A percentile compares a stretch with the other conserved stretches of the same genome.
Evolutionary conservation across 208 protist genomes (phyloP).

Genomic region (Angomonas deanei): DNA sequence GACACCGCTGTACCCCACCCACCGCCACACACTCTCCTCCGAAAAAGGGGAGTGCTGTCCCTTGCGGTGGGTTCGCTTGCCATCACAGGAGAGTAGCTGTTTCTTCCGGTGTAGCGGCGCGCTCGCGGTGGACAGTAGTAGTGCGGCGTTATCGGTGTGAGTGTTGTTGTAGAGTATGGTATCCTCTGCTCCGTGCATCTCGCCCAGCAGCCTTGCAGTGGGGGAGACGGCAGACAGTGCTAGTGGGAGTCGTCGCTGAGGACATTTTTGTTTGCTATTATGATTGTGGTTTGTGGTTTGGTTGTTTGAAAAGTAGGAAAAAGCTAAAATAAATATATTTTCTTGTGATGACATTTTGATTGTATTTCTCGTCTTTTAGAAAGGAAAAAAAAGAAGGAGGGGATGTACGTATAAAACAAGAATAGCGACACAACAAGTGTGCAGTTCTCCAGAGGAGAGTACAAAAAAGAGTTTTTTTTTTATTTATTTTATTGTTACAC

Average conservation of each 20-base stretch:
- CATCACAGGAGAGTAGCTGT: conserved; percentile 6
- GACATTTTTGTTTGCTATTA: background rate
- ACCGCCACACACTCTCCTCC: background rate
- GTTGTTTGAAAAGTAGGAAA: background rate
- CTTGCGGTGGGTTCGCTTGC: background rate
- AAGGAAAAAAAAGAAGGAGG: conserved; percentile 5
- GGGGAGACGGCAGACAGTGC: conserved; percentile 35
- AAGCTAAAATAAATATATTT: background rate
- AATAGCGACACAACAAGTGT: background rate
- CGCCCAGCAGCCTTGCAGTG: conserved; percentile 28
- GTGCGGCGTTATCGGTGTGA: background rate
- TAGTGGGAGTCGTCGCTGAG: conserved; percentile 8
- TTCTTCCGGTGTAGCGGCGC: conserved; percentile 13
- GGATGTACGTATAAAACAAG: background rate
- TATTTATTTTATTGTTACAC: too few species aligned
- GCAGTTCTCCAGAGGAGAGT: too few species aligned
- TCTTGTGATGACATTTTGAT: background rate
- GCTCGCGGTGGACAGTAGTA: conserved; percentile 25
- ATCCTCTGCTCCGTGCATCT: conserved; percentile 27
- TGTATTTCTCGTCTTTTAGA: background rate
- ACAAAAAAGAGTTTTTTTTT: background rate
- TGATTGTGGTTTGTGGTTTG: background rate
- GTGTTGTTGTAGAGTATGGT: conserved; percentile 15
- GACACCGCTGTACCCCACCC: background rate
- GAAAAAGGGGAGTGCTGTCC: background rate